Conservation (phyloP, 2,329 filamentous ascomycete genomes). For the Acrocalymma vagum region DNA sequence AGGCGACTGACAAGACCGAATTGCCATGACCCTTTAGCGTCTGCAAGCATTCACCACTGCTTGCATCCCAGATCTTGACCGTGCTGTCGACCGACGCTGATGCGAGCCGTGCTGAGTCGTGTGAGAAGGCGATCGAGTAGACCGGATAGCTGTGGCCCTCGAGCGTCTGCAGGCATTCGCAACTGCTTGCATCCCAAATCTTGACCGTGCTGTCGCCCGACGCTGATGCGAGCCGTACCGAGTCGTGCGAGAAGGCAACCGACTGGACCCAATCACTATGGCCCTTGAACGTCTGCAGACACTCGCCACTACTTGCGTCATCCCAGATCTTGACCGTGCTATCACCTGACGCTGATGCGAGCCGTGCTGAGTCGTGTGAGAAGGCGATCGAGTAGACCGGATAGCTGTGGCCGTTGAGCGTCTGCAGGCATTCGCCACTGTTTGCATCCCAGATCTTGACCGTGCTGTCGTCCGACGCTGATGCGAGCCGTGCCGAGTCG, state of each 20-base stretch:
- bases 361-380: conserved; percentile 3
- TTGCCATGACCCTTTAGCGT: conserved; percentile 21
- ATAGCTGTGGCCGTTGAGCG: conserved; percentile 1
- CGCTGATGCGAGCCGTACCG: conserved; percentile 22
- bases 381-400: conserved; percentile 5
- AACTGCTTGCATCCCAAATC: conserved; percentile 23
- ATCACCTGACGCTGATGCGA: conserved; percentile 6
- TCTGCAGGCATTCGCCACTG: conserved; percentile 2
- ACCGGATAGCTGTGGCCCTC: conserved; percentile 1
- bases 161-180: conserved; percentile 2
- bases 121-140: conserved; percentile 8
- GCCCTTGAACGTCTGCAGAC: conserved; percentile 20
- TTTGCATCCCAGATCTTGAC: too few relatives aligned
- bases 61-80: conserved; percentile 8
- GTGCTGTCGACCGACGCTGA: conserved; percentile 1
- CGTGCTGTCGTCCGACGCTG: too few relatives aligned
- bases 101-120: conserved; percentile 2
- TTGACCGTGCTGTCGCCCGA: conserved; percentile 12
- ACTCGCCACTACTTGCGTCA: conserved; percentile 37
- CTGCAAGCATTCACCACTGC: conserved; percentile 2
- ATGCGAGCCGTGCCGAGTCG: too few relatives aligned
- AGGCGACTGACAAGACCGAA: conserved; percentile 6
- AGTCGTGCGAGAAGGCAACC: conserved; percentile 30
- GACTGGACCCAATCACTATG: conserved; percentile 16
- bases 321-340: conserved; percentile 22